Evolutionary conservation across 2,329 filamentous ascomycete species (phyloP), one percentile per base, ranked within the genome.

Genomic region (Pseudopithomyces maydicus): DNA sequence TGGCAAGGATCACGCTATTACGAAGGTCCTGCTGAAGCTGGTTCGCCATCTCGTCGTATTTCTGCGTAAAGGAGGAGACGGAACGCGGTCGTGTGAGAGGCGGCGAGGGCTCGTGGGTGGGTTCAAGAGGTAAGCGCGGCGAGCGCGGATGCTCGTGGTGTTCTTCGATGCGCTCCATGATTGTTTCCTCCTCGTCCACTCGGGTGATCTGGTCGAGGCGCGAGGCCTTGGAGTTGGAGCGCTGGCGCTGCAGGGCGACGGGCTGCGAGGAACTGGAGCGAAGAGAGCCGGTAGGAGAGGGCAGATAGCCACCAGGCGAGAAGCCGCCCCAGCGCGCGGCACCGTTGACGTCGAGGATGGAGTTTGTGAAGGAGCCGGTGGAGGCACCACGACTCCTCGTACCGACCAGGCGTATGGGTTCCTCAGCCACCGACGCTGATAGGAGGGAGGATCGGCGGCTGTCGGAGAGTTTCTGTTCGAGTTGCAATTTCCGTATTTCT

Each of bases 401-500:
- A 47, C 63, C 66, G 47, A 66, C 57, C 29, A 63, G 62, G 26
- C 64, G 65, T n/a, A 65, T 55, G 15, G 61, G 61, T 52, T 71
- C 67, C 50, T 75, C 72, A 48, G 62, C 62, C 32, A 63, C 55
- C 10, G 57, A 61, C 44, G 81, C 79, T 19, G 84, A 85, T 43
- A 85, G 79, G 48, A 87, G 79, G 8, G 87, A 89, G 2, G 87
- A 89, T 56, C 84, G 82, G 59, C 85, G 82, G 70, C 87, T 90
- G 70, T 90, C 89, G 69, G 81, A 85, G 63, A 86, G 83, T 76
- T 90, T 91, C 70, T 90, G 80, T 74, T 90, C 87, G 58, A 86
- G 81, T 74, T 91, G 87, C 63, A 91, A 81, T 68, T 89, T 86
- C 57, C 89, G 85, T 66, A 92, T 93, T 65, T 90, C 89, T 78